Percentiles rank a stretch among this genome's conserved stretches.
These are phyloP conservation scores for Thalassiosira hispida DNA, from an alignment of 352 stramenopile genomes.

Conservation along the genomic window DNA sequence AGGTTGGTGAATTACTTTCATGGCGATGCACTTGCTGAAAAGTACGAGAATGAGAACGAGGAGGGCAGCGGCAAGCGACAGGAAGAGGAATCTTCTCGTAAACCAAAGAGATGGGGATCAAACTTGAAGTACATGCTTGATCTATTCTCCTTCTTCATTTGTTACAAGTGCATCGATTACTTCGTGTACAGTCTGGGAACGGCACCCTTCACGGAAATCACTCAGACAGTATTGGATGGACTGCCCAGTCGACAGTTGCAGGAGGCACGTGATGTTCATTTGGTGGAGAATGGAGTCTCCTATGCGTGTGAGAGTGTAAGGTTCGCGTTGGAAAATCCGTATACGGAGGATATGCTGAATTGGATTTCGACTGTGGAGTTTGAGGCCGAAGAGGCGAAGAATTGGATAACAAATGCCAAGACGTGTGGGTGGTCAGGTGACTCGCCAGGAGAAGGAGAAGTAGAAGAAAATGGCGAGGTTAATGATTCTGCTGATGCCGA, in stretches of 20 bases:
- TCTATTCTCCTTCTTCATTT: constrained; percentile 36
- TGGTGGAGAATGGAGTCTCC: constrained; percentile 4
- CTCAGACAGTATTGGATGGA: constrained; percentile 2
- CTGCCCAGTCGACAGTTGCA: constrained; percentile 18
- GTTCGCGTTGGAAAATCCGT: constrained; percentile 18
- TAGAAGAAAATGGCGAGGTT: not conserved
- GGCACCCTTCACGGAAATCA: constrained; percentile 6
- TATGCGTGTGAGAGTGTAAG: constrained; percentile 12
- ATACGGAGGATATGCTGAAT: constrained; percentile 26
- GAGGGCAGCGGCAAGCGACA: not conserved
- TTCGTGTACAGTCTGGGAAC: constrained; percentile 1
- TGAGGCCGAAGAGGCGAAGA: not conserved
- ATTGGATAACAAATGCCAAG: constrained; percentile 24
- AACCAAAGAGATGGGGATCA: constrained; percentile 4
- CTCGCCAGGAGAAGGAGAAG: not conserved
- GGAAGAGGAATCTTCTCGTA: not conserved
- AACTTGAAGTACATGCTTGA: constrained; percentile 21
- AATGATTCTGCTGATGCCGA: not conserved
- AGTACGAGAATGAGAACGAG: constrained; percentile 13
- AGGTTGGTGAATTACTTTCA: constrained; percentile 28
- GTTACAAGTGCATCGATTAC: constrained; percentile 34
- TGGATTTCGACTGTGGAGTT: constrained; percentile 4
- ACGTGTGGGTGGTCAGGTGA: constrained; percentile 35
- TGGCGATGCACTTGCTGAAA: constrained; percentile 10
- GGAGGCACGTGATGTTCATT: not conserved